These are phyloP conservation scores for Reutealis trisperma DNA, from an alignment of 345 rosid species.

Conservation along the genomic window DNA sequence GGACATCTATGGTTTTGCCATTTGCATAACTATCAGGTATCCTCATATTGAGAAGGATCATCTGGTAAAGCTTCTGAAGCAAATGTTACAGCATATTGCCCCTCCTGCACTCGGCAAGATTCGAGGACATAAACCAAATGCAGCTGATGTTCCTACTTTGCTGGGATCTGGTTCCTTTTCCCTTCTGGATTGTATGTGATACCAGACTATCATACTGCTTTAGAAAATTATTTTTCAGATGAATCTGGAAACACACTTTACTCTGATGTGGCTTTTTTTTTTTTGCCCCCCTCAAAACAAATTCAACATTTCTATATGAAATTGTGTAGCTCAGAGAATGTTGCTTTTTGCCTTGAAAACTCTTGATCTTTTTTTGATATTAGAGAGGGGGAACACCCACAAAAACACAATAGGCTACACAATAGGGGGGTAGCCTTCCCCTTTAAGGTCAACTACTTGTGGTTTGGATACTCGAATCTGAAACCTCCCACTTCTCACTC, in stretches of 20 bases:
- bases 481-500: too few species aligned
- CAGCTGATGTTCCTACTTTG: slow-evolving; percentile 34
- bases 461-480: too few species aligned
- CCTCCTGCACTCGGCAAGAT: slow-evolving; percentile 12
- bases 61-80: slow-evolving; percentile 39
- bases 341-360: slow-evolving; percentile 5
- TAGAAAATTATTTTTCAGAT: not conserved
- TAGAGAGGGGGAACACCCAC: too few species aligned
- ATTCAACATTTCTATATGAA: not conserved
- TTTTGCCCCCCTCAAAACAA: not conserved
- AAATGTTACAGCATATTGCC: slow-evolving; percentile 23
- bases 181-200: slow-evolving; percentile 25
- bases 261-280: slow-evolving; percentile 12
- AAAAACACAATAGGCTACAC: too few species aligned
- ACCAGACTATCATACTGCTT: not conserved
- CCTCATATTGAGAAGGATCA: slow-evolving; percentile 35
- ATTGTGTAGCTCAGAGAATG: not conserved
- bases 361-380: slow-evolving; percentile 7
- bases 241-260: not conserved
- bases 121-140: slow-evolving; percentile 16
- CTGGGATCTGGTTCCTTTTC: slow-evolving; percentile 37
- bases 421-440: too few species aligned
- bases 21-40: slow-evolving; percentile 33
- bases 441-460: too few species aligned
- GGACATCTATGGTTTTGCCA: slow-evolving; percentile 18